Percentiles rank a stretch among this genome's conserved stretches.
Conservation (phyloP, 345 rosid genomes). For the Luvunga scandens region DNA sequence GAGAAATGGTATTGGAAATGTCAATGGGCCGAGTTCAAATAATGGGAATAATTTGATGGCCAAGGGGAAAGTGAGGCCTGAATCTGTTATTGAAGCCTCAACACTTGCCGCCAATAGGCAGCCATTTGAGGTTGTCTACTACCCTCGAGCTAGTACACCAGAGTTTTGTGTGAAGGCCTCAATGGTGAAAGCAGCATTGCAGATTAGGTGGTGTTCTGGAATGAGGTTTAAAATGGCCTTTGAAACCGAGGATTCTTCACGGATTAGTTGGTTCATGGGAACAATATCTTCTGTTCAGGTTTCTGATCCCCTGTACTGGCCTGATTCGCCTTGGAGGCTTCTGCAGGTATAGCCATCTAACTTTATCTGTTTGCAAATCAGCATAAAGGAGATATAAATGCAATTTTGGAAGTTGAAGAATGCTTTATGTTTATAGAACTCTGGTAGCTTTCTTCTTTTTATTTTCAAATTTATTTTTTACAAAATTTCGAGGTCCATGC, state of each 20-base stretch:
- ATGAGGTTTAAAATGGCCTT: slow-evolving; percentile 84
- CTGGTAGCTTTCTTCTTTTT: background rate
- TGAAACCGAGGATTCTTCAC: slow-evolving; percentile 74
- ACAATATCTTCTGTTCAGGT: slow-evolving; percentile 67
- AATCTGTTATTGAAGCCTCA: slow-evolving; percentile 59
- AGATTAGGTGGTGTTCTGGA: slow-evolving; percentile 65
- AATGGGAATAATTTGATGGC: slow-evolving; percentile 24
- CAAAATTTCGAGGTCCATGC: background rate
- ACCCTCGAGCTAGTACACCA: slow-evolving; percentile 63
- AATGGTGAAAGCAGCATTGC: slow-evolving; percentile 55
- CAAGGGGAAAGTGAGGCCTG: slow-evolving; percentile 47
- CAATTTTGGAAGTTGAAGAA: background rate
- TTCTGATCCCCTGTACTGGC: slow-evolving; percentile 63
- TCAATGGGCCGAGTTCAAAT: slow-evolving; percentile 25
- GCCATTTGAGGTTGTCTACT: slow-evolving; percentile 63
- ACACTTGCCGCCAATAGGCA: slow-evolving; percentile 52
- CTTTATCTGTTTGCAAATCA: background rate
- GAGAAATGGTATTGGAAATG: slow-evolving; percentile 35
- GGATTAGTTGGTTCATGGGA: slow-evolving; percentile 87
- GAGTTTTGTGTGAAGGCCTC: slow-evolving; percentile 64
- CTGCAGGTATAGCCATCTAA: slow-evolving; percentile 49
- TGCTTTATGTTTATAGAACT: background rate
- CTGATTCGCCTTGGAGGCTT: slow-evolving; percentile 80
- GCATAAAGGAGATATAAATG: background rate
- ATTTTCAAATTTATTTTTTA: background rate